phyloP scores from a whole-genome alignment of 257 asterid genomes.

The Pogostemon cablin region DNA sequence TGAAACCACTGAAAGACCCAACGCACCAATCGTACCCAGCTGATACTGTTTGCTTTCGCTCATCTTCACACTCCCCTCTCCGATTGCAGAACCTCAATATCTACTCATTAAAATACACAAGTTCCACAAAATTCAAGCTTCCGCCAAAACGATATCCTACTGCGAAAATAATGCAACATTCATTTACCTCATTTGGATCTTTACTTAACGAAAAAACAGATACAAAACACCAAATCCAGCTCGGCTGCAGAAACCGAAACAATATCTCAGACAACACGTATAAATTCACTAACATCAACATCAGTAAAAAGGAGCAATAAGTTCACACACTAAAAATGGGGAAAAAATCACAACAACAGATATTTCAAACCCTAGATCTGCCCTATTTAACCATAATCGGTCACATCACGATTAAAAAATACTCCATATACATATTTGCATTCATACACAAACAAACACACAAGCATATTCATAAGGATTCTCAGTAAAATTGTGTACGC shows the following conservation, averaged over 20 bases:
- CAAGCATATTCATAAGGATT: not conserved
- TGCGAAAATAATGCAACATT: slow-evolving; percentile 21
- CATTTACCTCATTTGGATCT: slow-evolving; percentile 39
- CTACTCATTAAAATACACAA: slow-evolving; percentile 35
- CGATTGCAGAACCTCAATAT: slow-evolving; percentile 37
- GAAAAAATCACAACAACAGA: not conserved
- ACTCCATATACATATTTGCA: not conserved
- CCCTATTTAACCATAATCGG: slow-evolving; percentile 31
- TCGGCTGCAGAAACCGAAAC: slow-evolving; percentile 34
- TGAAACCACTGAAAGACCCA: slow-evolving; percentile 56
- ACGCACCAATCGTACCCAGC: slow-evolving; percentile 62
- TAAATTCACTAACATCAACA: slow-evolving; percentile 21
- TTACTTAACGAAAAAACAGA: slow-evolving; percentile 21
- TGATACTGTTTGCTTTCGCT: slow-evolving; percentile 49
- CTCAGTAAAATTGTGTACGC: slow-evolving; percentile 16
- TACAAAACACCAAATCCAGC: slow-evolving; percentile 38
- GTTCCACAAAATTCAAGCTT: slow-evolving; percentile 27
- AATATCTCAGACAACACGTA: not conserved
- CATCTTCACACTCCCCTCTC: slow-evolving; percentile 43
- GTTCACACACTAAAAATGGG: not conserved
- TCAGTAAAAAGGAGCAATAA: not conserved
- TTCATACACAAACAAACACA: not conserved
- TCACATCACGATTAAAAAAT: slow-evolving; percentile 19
- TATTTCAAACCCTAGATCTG: slow-evolving; percentile 43
- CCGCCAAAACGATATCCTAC: slow-evolving; percentile 19